Percentiles rank a stretch among this genome's conserved stretches.
Evolutionary conservation across 116 monocot genomes (phyloP).

Genomic region (Papilionanthe hybrid): DNA sequence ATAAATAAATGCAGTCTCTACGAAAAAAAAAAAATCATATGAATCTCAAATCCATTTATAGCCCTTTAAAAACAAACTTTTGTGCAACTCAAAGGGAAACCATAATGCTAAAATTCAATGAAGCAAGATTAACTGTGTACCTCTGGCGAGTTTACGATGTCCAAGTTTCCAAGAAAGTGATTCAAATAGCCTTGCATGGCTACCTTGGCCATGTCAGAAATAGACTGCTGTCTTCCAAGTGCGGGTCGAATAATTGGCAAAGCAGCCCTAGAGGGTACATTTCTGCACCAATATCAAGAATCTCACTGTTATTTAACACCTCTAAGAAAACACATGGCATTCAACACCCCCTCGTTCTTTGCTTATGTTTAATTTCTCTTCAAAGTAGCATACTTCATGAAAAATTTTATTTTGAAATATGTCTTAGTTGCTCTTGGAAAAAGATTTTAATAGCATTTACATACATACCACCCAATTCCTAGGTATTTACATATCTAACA

Average conservation of each 20-base stretch:
- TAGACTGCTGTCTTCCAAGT: conserved; percentile 75
- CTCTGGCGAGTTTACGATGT: conserved; percentile 94
- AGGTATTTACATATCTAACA: too few relatives aligned
- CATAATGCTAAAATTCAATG: not conserved
- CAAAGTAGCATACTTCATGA: not conserved
- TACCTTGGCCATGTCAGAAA: conserved; percentile 73
- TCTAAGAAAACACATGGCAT: not conserved
- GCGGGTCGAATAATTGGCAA: conserved; percentile 84
- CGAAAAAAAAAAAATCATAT: not conserved
- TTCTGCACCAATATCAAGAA: conserved; percentile 46
- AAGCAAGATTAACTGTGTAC: conserved; percentile 21
- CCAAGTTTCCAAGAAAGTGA: conserved; percentile 93
- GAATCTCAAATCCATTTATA: conserved; percentile 2
- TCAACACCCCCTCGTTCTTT: not conserved
- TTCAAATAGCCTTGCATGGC: conserved; percentile 98
- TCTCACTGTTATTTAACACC: not conserved
- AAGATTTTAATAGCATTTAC: not conserved
- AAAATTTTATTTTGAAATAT: not conserved
- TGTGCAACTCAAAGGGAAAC: not conserved
- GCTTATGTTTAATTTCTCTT: not conserved
- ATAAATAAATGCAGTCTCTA: not conserved
- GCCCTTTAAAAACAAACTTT: not conserved
- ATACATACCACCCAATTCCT: too few relatives aligned
- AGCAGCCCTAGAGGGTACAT: conserved; percentile 92
- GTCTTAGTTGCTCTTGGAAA: not conserved